Percentiles rank a stretch among this genome's conserved stretches.
phyloP scores from a whole-genome alignment of 768 basidiomycete genomes.

The Tylopilus cervinicoccineus region DNA sequence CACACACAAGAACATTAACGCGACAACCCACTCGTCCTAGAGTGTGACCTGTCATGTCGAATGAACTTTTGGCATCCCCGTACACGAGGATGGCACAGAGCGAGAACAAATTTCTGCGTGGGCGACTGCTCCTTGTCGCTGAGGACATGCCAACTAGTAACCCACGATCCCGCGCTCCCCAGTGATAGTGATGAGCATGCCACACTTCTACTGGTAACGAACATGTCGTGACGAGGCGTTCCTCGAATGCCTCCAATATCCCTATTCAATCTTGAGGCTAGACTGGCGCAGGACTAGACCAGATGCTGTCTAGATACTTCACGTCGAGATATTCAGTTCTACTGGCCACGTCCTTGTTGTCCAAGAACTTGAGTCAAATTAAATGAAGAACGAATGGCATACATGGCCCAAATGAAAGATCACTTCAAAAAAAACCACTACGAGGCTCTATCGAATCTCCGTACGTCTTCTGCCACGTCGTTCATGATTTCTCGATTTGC shows the following conservation, averaged over 20 bases:
- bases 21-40: background rate
- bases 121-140: background rate
- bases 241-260: no score
- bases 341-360: background rate
- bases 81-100: background rate
- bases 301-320: no score
- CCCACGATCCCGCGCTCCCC: background rate
- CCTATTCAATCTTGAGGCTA: no score
- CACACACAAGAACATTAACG: background rate
- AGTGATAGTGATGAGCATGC: background rate
- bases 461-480: background rate
- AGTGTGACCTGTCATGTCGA: background rate
- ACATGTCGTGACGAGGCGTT: background rate
- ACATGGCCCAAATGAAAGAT: constrained; percentile 6
- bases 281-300: no score
- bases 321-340: background rate
- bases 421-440: background rate
- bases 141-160: background rate
- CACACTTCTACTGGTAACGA: background rate
- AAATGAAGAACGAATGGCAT: constrained; percentile 13
- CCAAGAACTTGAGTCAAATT: background rate
- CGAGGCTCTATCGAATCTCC: background rate
- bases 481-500: constrained; percentile 6
- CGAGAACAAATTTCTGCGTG: background rate
- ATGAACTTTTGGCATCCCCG: background rate